These are phyloP conservation scores for Nannizziopsis arthrosporioides DNA, from an alignment of 2,329 filamentous ascomycete species.

Conservation along the genomic window DNA sequence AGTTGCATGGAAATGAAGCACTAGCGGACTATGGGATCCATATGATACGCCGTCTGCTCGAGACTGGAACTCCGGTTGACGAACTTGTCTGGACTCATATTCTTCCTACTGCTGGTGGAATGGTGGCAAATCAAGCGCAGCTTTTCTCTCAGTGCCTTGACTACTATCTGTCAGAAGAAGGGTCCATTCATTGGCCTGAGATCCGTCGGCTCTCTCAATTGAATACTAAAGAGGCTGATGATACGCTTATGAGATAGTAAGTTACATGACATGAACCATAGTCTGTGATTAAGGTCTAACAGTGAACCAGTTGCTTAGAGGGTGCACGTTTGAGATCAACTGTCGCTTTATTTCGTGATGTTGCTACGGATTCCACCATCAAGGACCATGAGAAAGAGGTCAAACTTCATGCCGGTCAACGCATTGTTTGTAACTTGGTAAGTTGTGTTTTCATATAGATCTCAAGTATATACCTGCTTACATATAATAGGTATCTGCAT, in stretches of 20 bases:
- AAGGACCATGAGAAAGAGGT: constrained; percentile 27
- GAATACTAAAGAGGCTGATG: constrained; percentile 36
- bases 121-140: constrained; percentile 47
- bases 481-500: constrained; percentile 25
- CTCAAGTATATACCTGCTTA: constrained; percentile 29
- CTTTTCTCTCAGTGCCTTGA: constrained; percentile 48
- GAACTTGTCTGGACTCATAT: constrained; percentile 48
- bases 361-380: constrained; percentile 24
- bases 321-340: constrained; percentile 30
- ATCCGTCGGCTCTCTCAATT: constrained; percentile 39
- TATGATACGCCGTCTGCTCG: constrained; percentile 44
- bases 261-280: constrained; percentile 6
- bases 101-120: constrained; percentile 45
- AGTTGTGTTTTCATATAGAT: constrained; percentile 21
- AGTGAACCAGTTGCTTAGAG: constrained; percentile 29
- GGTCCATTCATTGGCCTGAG: constrained; percentile 36
- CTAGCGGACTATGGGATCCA: constrained; percentile 45
- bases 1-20: constrained; percentile 21
- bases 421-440: constrained; percentile 29
- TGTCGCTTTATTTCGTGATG: constrained; percentile 29
- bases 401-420: constrained; percentile 26
- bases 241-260: constrained; percentile 42
- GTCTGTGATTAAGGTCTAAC: constrained; percentile 4
- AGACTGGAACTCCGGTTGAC: constrained; percentile 35
- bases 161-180: constrained; percentile 43